Evolutionary conservation across 352 stramenopile genomes (phyloP).

Genomic region (Saprolegnia diclina): DNA sequence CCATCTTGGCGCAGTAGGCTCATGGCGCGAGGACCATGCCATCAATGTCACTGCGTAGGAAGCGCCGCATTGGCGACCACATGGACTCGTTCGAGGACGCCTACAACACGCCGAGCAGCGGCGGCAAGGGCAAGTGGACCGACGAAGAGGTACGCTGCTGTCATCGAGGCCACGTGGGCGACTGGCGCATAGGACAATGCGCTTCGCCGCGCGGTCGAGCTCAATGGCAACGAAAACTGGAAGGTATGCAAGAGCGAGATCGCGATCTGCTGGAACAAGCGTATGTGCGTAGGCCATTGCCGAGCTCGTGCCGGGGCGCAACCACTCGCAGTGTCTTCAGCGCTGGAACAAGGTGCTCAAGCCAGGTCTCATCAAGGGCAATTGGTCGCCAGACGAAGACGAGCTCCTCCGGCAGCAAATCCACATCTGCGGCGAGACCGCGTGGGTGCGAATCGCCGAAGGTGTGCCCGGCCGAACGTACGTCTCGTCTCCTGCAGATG

Average conservation of each 20-base stretch:
- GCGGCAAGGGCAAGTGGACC: background rate
- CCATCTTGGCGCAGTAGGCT: slow-evolving; percentile 3
- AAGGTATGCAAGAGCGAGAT: background rate
- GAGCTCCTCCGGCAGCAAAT: slow-evolving; percentile 20
- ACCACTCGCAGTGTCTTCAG: slow-evolving; percentile 34
- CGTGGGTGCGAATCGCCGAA: slow-evolving; percentile 22
- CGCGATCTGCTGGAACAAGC: background rate
- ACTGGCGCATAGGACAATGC: slow-evolving; percentile 1
- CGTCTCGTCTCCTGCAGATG: background rate
- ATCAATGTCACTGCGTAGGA: slow-evolving; percentile 10
- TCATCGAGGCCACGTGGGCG: background rate
- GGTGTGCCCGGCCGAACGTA: slow-evolving; percentile 24
- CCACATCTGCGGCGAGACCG: slow-evolving; percentile 5
- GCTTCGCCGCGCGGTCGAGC: slow-evolving; percentile 1
- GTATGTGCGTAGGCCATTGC: slow-evolving; percentile 29
- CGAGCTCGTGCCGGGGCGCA: slow-evolving; percentile 26
- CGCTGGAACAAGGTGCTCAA: slow-evolving; percentile 55
- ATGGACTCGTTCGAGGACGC: background rate
- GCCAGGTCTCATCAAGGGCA: slow-evolving; percentile 70
- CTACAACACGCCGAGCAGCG: background rate
- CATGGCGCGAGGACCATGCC: background rate
- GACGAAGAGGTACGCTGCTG: background rate
- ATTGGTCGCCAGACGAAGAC: slow-evolving; percentile 67
- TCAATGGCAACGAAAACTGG: slow-evolving; percentile 9
- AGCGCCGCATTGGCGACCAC: background rate